Evolutionary conservation across 129 eudicot genomes (phyloP), one percentile per base, ranked within the genome.

Genomic region (Chrysanthemum makinoi): DNA sequence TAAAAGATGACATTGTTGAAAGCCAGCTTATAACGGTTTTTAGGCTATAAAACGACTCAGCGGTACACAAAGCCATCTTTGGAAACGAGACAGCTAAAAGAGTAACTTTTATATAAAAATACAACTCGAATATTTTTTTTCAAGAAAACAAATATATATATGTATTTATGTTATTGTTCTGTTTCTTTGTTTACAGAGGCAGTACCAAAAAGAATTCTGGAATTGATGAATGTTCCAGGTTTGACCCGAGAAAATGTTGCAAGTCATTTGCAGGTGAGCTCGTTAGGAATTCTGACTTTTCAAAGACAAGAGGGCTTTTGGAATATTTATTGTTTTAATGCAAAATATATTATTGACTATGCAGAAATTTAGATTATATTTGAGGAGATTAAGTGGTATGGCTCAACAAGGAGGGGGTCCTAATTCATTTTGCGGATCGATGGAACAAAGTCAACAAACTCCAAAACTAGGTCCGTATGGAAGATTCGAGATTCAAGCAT

Each of bases 231-330:
- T 75, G 90, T 80, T 65, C 91, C 89, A 0, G 95, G 90, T 33
- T 81, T 91, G 76, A 87, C 95, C 8, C 74, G 97, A 79, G 97
- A 87, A 76, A 83, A 91, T 49, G 91, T 91, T 44, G 97, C 97
- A 13, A 91, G 97, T 73, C 97, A 91, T 79, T 80, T 91, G 69
- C 97, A 91, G 96, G 96, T 89, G 48, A 51, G 73, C 82, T 53
- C 47, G 62, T 52, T 35, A 57, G 33, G 30, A 26, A 8, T 55
- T 55, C 20, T 55, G 24, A 8, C 61, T 17, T 39, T 6, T 12
- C 24, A 39, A 8, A 10, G 3, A 57, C 18, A 20, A 56, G 19
- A 35, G 48, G n/a, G 44, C 57, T 1, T 18, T 58, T 19, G 2
- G 20, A 39, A 18, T 3, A 16, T 55, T n/a, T n/a, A 39, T 14